Evolutionary conservation across 2,329 filamentous ascomycete species (phyloP).

Genomic region (Fusarium dimerum): DNA sequence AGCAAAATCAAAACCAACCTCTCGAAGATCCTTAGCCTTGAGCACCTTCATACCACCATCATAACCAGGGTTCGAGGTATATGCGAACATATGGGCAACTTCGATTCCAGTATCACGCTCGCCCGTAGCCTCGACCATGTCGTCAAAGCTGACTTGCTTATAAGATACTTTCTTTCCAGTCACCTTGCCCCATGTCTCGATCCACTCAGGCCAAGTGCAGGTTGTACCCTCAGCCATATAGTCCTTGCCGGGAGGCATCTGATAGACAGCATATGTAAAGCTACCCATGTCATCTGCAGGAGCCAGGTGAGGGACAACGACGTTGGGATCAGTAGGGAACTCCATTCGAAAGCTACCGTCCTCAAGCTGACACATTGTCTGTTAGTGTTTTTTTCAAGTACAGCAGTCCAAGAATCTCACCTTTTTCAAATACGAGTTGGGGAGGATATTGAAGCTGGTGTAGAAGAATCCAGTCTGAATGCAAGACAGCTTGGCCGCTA

Average conservation of each 20-base stretch:
- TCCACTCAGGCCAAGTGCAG: slow-evolving; percentile 49
- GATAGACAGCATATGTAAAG: slow-evolving; percentile 49
- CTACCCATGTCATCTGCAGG: slow-evolving; percentile 49
- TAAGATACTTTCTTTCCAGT: slow-evolving; percentile 39
- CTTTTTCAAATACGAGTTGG: slow-evolving; percentile 47
- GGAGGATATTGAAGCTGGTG: slow-evolving; percentile 49
- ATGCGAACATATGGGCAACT: slow-evolving; percentile 47
- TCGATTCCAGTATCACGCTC: slow-evolving; percentile 47
- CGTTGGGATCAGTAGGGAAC: slow-evolving; percentile 44
- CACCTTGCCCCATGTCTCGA: slow-evolving; percentile 41
- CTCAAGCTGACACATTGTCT: slow-evolving; percentile 27
- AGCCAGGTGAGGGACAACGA: slow-evolving; percentile 44
- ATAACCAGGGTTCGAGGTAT: slow-evolving; percentile 50
- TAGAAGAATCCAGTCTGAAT: slow-evolving; percentile 53
- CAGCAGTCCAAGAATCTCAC: slow-evolving; percentile 28
- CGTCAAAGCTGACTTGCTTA: slow-evolving; percentile 40
- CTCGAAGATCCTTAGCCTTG: slow-evolving; percentile 44
- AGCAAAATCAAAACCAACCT: slow-evolving; percentile 31
- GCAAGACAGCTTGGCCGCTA: slow-evolving; percentile 52
- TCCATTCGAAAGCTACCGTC: slow-evolving; percentile 49
- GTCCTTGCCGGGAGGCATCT: slow-evolving; percentile 49
- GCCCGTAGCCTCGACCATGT: slow-evolving; percentile 39
- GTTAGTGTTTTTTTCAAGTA: background rate
- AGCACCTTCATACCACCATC: slow-evolving; percentile 47
- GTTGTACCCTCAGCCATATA: slow-evolving; percentile 51